Evolutionary conservation across 2,329 filamentous ascomycete genomes (phyloP).

Genomic region (Calcarisporium arbuscula): DNA sequence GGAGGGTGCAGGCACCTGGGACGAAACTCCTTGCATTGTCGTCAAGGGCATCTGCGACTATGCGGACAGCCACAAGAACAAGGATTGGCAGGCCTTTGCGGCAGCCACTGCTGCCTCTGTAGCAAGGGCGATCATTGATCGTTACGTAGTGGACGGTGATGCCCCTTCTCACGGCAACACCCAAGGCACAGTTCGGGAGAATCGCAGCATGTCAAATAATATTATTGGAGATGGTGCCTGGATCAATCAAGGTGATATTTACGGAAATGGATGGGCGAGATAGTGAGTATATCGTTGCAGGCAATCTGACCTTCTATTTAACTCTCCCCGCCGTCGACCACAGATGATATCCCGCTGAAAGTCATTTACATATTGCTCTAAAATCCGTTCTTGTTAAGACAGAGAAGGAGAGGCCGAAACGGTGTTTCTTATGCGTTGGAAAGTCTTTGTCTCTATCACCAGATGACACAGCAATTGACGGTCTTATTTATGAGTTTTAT

Average conservation of each 20-base stretch:
- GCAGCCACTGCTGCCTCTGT: slow-evolving; percentile 27
- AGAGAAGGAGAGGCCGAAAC: slow-evolving; percentile 6
- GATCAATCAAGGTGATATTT: too few species aligned
- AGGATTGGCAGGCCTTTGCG: slow-evolving; percentile 28
- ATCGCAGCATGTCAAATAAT: too few species aligned
- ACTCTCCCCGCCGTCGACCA: too few species aligned
- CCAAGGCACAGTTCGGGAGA: too few species aligned
- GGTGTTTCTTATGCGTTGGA: slow-evolving; percentile 11
- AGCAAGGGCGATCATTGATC: slow-evolving; percentile 18
- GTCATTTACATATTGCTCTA: slow-evolving; percentile 4
- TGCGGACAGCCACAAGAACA: slow-evolving; percentile 31
- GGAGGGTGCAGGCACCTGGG: slow-evolving; percentile 23
- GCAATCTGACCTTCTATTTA: too few species aligned
- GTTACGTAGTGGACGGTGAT: slow-evolving; percentile 3
- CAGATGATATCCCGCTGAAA: slow-evolving; percentile 1
- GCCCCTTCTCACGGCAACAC: too few species aligned
- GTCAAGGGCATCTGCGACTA: slow-evolving; percentile 33
- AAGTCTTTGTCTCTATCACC: slow-evolving; percentile 2
- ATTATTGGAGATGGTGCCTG: too few species aligned
- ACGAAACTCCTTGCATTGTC: slow-evolving; percentile 24
- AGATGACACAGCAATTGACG: slow-evolving; percentile 1
- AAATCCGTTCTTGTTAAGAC: slow-evolving; percentile 9
- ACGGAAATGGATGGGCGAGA: too few species aligned
- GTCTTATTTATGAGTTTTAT: slow-evolving; percentile 9
- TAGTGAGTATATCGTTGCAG: too few species aligned